Base-by-base conservation (phyloP, 352 stramenopile genomes). In the Globisporangium okanoganense region DNA sequence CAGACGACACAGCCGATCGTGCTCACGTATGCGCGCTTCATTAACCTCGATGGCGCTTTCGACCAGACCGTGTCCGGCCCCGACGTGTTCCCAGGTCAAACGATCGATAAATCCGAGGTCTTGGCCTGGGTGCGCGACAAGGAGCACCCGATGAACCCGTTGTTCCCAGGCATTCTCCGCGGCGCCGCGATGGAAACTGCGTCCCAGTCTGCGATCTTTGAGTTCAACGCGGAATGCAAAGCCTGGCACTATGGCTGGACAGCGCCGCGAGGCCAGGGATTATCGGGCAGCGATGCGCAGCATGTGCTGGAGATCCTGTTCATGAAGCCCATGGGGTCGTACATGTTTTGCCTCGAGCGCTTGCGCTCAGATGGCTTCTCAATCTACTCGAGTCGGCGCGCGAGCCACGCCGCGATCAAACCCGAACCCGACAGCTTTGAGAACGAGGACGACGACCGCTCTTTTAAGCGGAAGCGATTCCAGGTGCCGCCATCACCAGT, bases 191-290 rank as follows among this genome's bases (percentile, higher is more conserved):
- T 91, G 82, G 85, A 94, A 43, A 86, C 79, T 18, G 80, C 82
- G 31, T 81, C 80, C 0, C 82, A 92, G 59, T 91, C 83, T 10
- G 82, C 84, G 33, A 91, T 90, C 57, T 96, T 95, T 41, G 85
- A 95, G 67, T 95, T 96, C 62, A 96, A 96, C 41, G 74, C 79
- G 3, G 82, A 94, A 56, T 92, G 84, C 62, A 95, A 95, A 67
- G 88, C 83, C 0, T 96, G 88, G 88, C 88, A 96, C 61, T 95
- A 96, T 20, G 88, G 88, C 10, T 96, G 84, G 84, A 90, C 84
- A 1, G 82, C 84, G 0, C 84, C 84, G 9, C 82, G 84, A 24
- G 84, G 84, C 0, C 84, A 93, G 45, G 84, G 84, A 1, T 62
- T 92, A 12, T 87, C 75, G n/a, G 84, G 84, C 7, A 90, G 79